Evolutionary conservation across 2,329 filamentous ascomycete species (phyloP).

Genomic region (Colletotrichum brevisporum): DNA sequence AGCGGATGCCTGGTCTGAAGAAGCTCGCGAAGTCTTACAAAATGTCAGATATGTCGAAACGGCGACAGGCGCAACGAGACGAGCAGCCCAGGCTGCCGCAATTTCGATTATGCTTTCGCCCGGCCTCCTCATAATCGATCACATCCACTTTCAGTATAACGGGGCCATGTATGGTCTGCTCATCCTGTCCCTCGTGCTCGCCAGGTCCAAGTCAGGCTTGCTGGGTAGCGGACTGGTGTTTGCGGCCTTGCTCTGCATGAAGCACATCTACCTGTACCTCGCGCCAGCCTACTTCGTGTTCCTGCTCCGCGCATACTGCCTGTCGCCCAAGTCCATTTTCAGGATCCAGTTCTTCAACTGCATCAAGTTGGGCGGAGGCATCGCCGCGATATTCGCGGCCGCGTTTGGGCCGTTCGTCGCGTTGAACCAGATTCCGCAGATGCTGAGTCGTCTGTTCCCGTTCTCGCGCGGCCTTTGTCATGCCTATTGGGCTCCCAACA

Average conservation of each 20-base stretch:
- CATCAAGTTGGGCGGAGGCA: constrained; percentile 83
- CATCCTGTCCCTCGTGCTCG: constrained; percentile 87
- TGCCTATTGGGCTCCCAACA: constrained; percentile 97
- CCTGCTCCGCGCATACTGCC: constrained; percentile 89
- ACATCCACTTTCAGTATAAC: constrained; percentile 99
- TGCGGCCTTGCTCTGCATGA: constrained; percentile 89
- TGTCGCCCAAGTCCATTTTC: constrained; percentile 83
- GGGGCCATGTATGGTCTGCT: constrained; percentile 95
- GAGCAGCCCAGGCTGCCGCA: constrained; percentile 86
- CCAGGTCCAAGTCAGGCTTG: constrained; percentile 80
- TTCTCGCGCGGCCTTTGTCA: constrained; percentile 95
- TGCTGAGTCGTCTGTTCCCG: constrained; percentile 88
- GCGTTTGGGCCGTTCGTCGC: constrained; percentile 92
- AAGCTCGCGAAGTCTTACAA: constrained; percentile 1
- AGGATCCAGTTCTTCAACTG: constrained; percentile 83
- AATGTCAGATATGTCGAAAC: constrained; percentile 79
- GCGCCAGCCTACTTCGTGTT: constrained; percentile 97
- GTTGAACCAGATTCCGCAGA: constrained; percentile 86
- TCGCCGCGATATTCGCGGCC: constrained; percentile 79
- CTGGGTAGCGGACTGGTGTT: constrained; percentile 87
- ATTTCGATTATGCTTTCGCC: constrained; percentile 93
- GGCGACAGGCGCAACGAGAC: constrained; percentile 74
- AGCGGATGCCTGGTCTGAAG: not conserved
- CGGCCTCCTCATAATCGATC: constrained; percentile 95
- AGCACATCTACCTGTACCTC: constrained; percentile 98